Percentiles rank a stretch among this genome's conserved stretches.
Evolutionary conservation across 2,329 filamentous ascomycete genomes (phyloP).

Genomic region (Chaetomium strumarium): DNA sequence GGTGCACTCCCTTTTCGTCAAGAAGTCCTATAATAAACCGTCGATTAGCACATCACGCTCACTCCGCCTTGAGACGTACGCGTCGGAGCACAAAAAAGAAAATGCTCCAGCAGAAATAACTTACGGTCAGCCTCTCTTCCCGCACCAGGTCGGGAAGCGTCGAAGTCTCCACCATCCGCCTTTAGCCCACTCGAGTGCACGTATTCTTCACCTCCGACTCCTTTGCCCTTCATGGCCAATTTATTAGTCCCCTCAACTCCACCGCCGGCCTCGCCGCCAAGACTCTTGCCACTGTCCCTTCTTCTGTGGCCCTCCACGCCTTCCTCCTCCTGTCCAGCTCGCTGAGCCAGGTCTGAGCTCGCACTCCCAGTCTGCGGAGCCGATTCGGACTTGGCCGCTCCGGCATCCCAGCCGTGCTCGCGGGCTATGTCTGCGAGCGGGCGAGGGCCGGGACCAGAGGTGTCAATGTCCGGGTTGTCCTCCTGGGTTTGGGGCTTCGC

Average conservation of each 20-base stretch:
- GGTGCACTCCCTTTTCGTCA: constrained; percentile 46
- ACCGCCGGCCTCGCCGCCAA: constrained; percentile 13
- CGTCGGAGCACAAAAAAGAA: background rate
- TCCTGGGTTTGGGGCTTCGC: constrained; percentile 28
- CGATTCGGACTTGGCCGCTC: constrained; percentile 4
- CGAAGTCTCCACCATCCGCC: constrained; percentile 63
- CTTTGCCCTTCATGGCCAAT: constrained; percentile 25
- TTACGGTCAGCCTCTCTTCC: constrained; percentile 61
- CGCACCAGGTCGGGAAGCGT: constrained; percentile 57
- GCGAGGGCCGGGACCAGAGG: constrained; percentile 40
- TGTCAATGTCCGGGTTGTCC: constrained; percentile 30
- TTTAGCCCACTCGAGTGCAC: constrained; percentile 53
- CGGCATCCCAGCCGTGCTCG: constrained; percentile 30
- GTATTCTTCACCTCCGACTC: constrained; percentile 48
- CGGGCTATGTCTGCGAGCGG: constrained; percentile 35
- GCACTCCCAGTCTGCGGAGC: background rate
- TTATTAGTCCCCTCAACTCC: constrained; percentile 25
- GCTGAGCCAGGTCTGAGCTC: background rate
- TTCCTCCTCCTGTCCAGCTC: background rate
- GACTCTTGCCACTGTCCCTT: constrained; percentile 10
- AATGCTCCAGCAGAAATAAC: constrained; percentile 25
- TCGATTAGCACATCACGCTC: background rate
- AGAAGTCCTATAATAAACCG: constrained; percentile 40
- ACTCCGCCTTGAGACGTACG: background rate
- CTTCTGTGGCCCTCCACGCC: background rate